Base-by-base conservation (phyloP, 2,329 filamentous ascomycete genomes). In the Hirsutella minnesotensis region DNA sequence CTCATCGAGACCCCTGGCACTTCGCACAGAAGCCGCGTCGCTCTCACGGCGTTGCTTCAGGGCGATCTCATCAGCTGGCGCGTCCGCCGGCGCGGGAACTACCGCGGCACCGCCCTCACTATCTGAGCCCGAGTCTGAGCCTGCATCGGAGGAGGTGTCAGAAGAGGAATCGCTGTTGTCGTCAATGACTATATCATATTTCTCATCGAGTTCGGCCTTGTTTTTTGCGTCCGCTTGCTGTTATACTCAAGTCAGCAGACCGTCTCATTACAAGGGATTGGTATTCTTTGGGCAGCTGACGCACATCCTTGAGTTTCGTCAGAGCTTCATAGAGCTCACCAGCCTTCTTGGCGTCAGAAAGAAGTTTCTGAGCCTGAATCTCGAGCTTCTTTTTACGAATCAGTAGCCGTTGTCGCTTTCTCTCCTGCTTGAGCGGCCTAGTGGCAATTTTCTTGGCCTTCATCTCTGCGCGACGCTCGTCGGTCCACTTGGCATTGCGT, bases 371-470 rank as follows among this genome's bases (percentile, higher is more conserved):
- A 2, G 61, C 65, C 52, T 69, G 56, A 3, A 51, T 52, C 51
- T 68, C 62, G 30, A 69, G 57, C 51, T 63, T 63, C 21, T 66
- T 46, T 9, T 56, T 53, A 43, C 63, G 62, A n/a, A 47, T 46
- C 20, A 64, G 56, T 40, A 69, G 49, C 18, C 60, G 61, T 40
- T 56, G 51, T 33, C 58, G 61, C 39, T 56, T 60, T 57, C 64
- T 67, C 47, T 66, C 63, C 8, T 55, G 48, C 49, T 65, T 65
- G 39, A 38, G 45, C n/a, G 50, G 47, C 42, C 56, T 55, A 35
- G 52, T 53, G 10, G 50, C 39, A 34, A 47, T 44, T 36, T 47
- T 49, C 44, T 60, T 60, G 44, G 52, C 44, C 49, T 60, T 62
- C 36, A 56, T 57, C 34, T 56, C 50, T 4, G 56, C 54, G 48